phyloP scores from a whole-genome alignment of 768 basidiomycete genomes.

The Mycena albidolilacea region DNA sequence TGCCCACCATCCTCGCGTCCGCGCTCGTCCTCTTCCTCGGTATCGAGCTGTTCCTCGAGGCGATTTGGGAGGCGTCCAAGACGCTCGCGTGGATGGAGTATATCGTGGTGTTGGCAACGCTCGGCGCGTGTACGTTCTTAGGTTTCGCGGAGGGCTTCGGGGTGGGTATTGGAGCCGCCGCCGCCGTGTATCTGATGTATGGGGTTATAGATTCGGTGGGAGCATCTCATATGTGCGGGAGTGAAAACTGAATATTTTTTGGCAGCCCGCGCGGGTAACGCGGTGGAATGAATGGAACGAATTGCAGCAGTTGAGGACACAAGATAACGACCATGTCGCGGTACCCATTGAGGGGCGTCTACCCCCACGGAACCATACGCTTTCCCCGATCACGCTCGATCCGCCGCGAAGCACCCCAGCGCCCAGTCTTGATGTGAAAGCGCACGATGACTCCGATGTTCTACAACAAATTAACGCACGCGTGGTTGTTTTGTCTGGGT shows the following conservation, averaged over 20 bases:
- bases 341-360: conserved; percentile 15
- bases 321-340: conserved; percentile 21
- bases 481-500: conserved; percentile 25
- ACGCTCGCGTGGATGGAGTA: conserved; percentile 42
- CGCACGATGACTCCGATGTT: background rate
- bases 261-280: conserved; percentile 38
- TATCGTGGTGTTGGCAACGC: conserved; percentile 41
- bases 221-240: conserved; percentile 19
- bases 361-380: conserved; percentile 25
- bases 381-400: conserved; percentile 13
- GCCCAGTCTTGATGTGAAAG: background rate
- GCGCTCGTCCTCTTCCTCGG: conserved; percentile 44
- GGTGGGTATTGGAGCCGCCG: conserved; percentile 43
- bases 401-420: background rate
- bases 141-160: conserved; percentile 47
- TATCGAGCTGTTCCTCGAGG: conserved; percentile 43
- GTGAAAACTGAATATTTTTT: conserved; percentile 39
- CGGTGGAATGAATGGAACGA: conserved; percentile 44
- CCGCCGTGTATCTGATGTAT: conserved; percentile 40
- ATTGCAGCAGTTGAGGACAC: conserved; percentile 12
- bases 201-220: conserved; percentile 45
- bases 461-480: conserved; percentile 32
- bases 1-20: conserved; percentile 44
- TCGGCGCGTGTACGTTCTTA: conserved; percentile 41
- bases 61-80: conserved; percentile 43